Percentiles rank a stretch among this genome's conserved stretches.
phyloP scores from a whole-genome alignment of 2,329 filamentous ascomycete genomes.

The Paecilomyces variotii region DNA sequence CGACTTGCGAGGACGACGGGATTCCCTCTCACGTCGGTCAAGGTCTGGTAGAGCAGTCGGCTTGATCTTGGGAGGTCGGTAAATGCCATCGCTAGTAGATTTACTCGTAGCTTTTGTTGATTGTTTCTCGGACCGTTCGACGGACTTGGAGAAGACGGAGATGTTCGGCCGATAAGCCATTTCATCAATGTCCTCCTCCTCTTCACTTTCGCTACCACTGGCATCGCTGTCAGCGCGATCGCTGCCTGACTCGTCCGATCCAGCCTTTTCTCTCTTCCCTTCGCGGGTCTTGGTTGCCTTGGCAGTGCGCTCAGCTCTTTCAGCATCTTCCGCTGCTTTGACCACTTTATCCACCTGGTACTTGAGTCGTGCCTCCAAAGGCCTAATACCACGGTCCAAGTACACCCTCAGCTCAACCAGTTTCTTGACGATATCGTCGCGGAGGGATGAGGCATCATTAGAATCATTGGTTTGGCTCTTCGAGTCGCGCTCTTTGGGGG shows the following conservation, averaged over 20 bases:
- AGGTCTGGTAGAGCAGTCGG: conserved; percentile 72
- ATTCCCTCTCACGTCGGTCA: conserved; percentile 50
- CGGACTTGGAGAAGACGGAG: conserved; percentile 33
- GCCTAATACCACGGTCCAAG: conserved; percentile 83
- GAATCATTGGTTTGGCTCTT: conserved; percentile 27
- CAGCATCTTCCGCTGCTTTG: conserved; percentile 61
- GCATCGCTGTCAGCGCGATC: conserved; percentile 11
- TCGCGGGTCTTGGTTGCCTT: conserved; percentile 21
- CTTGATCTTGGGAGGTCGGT: conserved; percentile 80
- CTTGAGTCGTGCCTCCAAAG: conserved; percentile 79
- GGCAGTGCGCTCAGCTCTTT: conserved; percentile 20
- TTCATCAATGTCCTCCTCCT: conserved; percentile 46
- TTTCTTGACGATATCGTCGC: conserved; percentile 69
- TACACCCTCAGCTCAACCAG: conserved; percentile 88
- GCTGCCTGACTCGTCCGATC: conserved; percentile 15
- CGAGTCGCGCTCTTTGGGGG: conserved; percentile 16
- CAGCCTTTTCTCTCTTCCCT: conserved; percentile 18
- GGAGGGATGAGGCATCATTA: conserved; percentile 36
- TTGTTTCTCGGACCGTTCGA: conserved; percentile 24
- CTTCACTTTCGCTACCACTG: conserved; percentile 18
- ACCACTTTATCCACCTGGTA: conserved; percentile 96
- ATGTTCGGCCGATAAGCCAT: conserved; percentile 57
- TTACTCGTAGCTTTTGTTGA: conserved; percentile 16
- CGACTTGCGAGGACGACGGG: conserved; percentile 62
- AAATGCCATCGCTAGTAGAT: conserved; percentile 57